Conservation (phyloP, 2,329 filamentous ascomycete genomes). For the Fusarium sp. region DNA sequence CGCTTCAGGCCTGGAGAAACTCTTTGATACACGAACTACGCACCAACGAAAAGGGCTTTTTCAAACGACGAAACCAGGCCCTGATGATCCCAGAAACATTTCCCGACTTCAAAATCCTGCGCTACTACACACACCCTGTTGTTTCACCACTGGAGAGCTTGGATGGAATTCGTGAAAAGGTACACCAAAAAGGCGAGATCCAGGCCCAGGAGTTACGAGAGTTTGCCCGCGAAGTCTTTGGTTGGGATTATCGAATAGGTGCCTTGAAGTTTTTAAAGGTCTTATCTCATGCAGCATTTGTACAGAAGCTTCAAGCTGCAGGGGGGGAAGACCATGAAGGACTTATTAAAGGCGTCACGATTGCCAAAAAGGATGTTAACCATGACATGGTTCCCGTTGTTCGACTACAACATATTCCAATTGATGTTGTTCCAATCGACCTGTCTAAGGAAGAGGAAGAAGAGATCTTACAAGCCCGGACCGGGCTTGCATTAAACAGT, state of each 20-base stretch:
- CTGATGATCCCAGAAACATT: conserved; percentile 83
- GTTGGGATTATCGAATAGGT: conserved; percentile 82
- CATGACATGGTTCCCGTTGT: conserved; percentile 82
- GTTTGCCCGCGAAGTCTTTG: conserved; percentile 83
- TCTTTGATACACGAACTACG: conserved; percentile 78
- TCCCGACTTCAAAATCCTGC: conserved; percentile 80
- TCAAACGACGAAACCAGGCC: conserved; percentile 78
- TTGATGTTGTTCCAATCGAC: conserved; percentile 81
- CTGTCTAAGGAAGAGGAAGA: conserved; percentile 77
- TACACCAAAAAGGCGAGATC: conserved; percentile 42
- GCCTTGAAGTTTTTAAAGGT: conserved; percentile 87
- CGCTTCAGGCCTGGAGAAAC: conserved; percentile 76
- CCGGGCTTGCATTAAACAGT: conserved; percentile 69
- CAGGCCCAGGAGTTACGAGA: conserved; percentile 68
- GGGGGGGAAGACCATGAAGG: conserved; percentile 50
- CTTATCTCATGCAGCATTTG: conserved; percentile 79
- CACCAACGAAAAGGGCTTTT: conserved; percentile 86
- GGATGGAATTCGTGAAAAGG: conserved; percentile 42
- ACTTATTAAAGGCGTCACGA: conserved; percentile 74
- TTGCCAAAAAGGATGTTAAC: conserved; percentile 74
- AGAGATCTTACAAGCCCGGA: conserved; percentile 61
- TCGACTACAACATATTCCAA: conserved; percentile 80
- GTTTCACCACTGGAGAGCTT: conserved; percentile 73
- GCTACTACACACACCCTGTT: conserved; percentile 88
- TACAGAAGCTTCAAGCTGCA: conserved; percentile 61